A percentile compares a stretch with the other conserved stretches of the same genome.
phyloP scores from a whole-genome alignment of 192 early-diverging fungal species.

The Chytriomyces confervae region DNA sequence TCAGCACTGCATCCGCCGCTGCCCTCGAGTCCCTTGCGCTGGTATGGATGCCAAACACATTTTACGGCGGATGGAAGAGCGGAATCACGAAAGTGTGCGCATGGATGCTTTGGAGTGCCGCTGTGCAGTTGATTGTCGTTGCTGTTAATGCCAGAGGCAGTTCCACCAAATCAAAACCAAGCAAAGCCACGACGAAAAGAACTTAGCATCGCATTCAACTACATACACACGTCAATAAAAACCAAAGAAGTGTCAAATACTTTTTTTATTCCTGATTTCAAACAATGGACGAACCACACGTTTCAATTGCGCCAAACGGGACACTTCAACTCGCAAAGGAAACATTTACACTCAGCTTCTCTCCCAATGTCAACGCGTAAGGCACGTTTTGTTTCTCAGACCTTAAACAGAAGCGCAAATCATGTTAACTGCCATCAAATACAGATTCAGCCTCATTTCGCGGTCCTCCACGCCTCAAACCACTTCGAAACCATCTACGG shows the following conservation, averaged over 20 bases:
- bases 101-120: conserved; percentile 15
- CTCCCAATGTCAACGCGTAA: neutral
- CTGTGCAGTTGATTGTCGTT: too few species aligned
- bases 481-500: neutral
- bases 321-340: neutral
- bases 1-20: neutral
- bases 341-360: neutral
- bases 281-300: neutral
- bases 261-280: neutral
- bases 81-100: conserved; percentile 27
- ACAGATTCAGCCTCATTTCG: neutral
- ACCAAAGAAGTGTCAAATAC: too few species aligned
- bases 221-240: too few species aligned
- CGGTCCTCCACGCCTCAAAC: neutral
- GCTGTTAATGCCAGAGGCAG: too few species aligned
- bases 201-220: too few species aligned
- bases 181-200: too few species aligned
- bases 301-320: neutral
- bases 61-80: conserved; percentile 22
- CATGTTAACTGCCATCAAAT: too few species aligned
- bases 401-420: neutral
- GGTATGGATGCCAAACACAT: conserved; percentile 12
- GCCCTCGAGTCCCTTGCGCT: neutral
- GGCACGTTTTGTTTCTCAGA: neutral
- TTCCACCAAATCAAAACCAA: too few species aligned